Percentiles rank a stretch among this genome's conserved stretches.
Evolutionary conservation across 192 early-diverging fungal species (phyloP).

Genomic region (Dissophora globulifera): DNA sequence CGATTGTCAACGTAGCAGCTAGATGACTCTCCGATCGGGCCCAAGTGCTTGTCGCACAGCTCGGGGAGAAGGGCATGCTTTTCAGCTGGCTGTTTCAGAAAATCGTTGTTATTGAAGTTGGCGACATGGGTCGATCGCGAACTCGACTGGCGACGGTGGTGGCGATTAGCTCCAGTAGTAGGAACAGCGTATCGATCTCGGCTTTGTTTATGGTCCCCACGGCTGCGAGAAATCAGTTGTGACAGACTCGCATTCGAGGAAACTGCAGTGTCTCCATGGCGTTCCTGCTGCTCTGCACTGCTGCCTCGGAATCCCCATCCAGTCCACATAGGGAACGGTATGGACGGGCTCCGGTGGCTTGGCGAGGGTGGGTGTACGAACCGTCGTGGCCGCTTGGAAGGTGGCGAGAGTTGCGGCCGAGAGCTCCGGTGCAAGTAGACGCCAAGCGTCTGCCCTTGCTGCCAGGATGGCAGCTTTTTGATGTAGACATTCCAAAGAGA

Average conservation of each 20-base stretch:
- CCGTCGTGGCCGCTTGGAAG: background rate
- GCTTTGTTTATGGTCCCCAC: no score
- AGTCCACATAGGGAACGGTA: slow-evolving; percentile 1
- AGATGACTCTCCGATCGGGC: slow-evolving; percentile 39
- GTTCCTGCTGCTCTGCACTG: background rate
- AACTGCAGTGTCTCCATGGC: no score
- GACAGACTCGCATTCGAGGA: no score
- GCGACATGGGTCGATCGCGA: no score
- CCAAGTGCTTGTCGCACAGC: background rate
- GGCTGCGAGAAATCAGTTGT: no score
- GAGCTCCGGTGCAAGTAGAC: slow-evolving; percentile 62
- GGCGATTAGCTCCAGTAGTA: no score
- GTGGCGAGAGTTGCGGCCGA: background rate
- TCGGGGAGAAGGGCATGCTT: no score
- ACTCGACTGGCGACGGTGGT: no score
- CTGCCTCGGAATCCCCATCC: background rate
- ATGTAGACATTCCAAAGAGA: slow-evolving; percentile 70
- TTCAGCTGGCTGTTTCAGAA: no score
- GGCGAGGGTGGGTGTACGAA: background rate
- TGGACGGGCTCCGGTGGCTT: background rate
- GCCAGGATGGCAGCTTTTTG: slow-evolving; percentile 59
- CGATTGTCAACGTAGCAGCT: slow-evolving; percentile 59
- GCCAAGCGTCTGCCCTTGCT: slow-evolving; percentile 55
- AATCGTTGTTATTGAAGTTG: no score
- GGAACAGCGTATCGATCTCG: no score